Evolutionary conservation across 495 filamentous ascomycete genomes (phyloP), one percentile per base, ranked within the genome.

Genomic region (Penicilliopsis zonata): DNA sequence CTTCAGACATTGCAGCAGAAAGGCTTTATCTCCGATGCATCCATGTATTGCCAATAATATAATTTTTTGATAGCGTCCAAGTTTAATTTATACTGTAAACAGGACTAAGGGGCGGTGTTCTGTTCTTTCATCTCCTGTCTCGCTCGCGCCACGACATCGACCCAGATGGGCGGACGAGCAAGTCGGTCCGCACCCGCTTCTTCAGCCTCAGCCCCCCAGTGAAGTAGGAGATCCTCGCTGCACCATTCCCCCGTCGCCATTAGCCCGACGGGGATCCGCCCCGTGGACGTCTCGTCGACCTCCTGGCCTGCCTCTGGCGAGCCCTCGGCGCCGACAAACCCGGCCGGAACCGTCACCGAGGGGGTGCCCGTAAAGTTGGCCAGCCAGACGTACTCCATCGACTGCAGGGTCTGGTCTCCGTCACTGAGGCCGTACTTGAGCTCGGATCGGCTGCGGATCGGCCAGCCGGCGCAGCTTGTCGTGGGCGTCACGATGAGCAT

Each of bases 231-330:
- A 38, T 84, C 81, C 49, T 87, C 83, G 19, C 50, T 59, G 1
- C 80, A 80, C 83, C 82, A 87, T 52, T 86, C 77, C 1, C 62
- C 78, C 67, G 81, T 76, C 2, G 70, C 83, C 76, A 81, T 82
- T 37, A 87, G 33, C 8, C 80, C 80, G 13, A 87, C 61, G 1
- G 83, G 82, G n/a, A 81, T 47, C 33, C n/a, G 64, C 66, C 9
- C 59, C 48, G n/a, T n/a, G n/a, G n/a, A n/a, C n/a, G n/a, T n/a
- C n/a, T n/a, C n/a, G n/a, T n/a, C n/a, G n/a, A n/a, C n/a, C n/a
- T n/a, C n/a, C n/a, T n/a, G n/a, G n/a, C n/a, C n/a, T n/a, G n/a
- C n/a, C n/a, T 3, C 70, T 4, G 4, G 5, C n/a, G 26, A 5
- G 65, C n/a, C 60, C 48, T 4, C 69, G 8, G 50, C 47, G 15